phyloP scores from a whole-genome alignment of 2,329 filamentous ascomycete species.

The Sclerotinia minor region DNA sequence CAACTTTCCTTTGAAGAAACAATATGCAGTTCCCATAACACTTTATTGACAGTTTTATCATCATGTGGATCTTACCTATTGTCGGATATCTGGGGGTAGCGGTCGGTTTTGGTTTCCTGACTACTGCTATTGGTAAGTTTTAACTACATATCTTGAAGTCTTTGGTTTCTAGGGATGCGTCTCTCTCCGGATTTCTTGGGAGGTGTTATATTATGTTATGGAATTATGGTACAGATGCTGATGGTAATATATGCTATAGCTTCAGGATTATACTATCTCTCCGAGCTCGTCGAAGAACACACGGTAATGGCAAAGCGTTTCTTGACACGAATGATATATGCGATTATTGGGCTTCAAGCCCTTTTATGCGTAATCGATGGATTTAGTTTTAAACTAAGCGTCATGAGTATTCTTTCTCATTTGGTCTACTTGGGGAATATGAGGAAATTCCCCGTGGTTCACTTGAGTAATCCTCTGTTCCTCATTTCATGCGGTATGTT shows the following conservation, averaged over 20 bases:
- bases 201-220: neutral
- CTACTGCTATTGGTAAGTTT: slow-evolving; percentile 78
- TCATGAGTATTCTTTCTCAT: slow-evolving; percentile 78
- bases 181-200: neutral
- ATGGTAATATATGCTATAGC: slow-evolving; percentile 51
- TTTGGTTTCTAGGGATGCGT: neutral
- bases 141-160: neutral
- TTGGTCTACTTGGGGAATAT: slow-evolving; percentile 87
- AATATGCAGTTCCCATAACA: slow-evolving; percentile 37
- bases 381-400: slow-evolving; percentile 75
- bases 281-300: slow-evolving; percentile 96
- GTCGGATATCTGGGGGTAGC: slow-evolving; percentile 86
- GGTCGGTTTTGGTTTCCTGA: slow-evolving; percentile 90
- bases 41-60: slow-evolving; percentile 17
- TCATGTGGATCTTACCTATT: slow-evolving; percentile 89
- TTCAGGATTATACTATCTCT: slow-evolving; percentile 97
- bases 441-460: slow-evolving; percentile 71
- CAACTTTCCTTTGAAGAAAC: slow-evolving; percentile 4
- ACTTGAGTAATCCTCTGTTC: slow-evolving; percentile 84
- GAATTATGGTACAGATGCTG: neutral
- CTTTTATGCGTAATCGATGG: slow-evolving; percentile 78
- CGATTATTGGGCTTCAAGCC: slow-evolving; percentile 70
- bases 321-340: slow-evolving; percentile 82
- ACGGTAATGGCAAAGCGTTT: slow-evolving; percentile 88
- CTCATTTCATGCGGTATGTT: slow-evolving; percentile 75